Evolutionary conservation across 768 basidiomycete species (phyloP), one percentile per base, ranked within the genome.

Genomic region (Pilatotrama ljubarskyi): DNA sequence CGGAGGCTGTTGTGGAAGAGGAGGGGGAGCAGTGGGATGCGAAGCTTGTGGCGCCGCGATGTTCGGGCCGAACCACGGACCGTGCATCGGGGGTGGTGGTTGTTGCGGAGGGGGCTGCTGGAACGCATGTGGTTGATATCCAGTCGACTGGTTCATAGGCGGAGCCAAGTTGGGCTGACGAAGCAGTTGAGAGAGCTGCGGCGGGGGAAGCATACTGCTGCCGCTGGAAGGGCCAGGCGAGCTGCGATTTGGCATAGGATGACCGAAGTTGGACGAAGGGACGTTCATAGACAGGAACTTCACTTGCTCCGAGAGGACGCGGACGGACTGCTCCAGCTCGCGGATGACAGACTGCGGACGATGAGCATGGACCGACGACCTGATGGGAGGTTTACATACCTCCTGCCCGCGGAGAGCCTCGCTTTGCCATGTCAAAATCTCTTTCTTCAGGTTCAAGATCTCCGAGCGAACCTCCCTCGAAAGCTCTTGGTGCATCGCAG

Each of bases 21-120:
- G 89, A 1, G 88, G 88, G 15, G 88, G 81, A 17, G 87, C 85
- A 9, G 87, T 83, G 26, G 88, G 90, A 66, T 91, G 89, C 0
- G 90, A 92, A 0, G 90, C 89, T 63, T 91, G 90, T 41, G 90
- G 90, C 2, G 90, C 90, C 51, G 88, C 88, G 48, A 92, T 90
- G 22, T 77, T 74, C 1, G 84, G 74, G 29, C 77, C 70, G 70
- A 85, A 89, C 90, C 90, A 91, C 17, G 70, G 53, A n/a, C 66
- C 67, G 29, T 75, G 74, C 69, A 72, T 66, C 11, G 61, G 29
- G 24, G 68, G 55, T n/a, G 72, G 24, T 10, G 62, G 64, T 52
- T 73, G 73, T 15, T 66, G 65, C 52, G 73, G 77, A 11, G 70
- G 68, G 29, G 69, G 74, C 26, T 70, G 75, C 10, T 70, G 52